Evolutionary conservation across 1,284 basidiomycete species (phyloP).

Genomic region (Trichosporon sp.): DNA sequence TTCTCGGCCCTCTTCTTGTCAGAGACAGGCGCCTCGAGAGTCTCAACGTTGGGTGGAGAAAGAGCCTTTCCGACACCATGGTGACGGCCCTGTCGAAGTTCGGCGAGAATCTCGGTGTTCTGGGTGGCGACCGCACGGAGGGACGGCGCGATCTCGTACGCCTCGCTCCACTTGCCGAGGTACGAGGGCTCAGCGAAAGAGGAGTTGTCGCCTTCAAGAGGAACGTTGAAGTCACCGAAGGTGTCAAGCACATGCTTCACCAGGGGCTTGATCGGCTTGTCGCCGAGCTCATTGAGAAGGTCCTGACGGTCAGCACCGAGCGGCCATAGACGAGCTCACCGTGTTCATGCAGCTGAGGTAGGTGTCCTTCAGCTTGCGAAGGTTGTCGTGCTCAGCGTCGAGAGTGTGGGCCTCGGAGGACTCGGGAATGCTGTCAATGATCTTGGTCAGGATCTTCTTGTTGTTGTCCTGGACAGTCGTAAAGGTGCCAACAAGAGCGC

Average conservation of each 20-base stretch:
- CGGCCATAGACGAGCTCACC: constrained; percentile 24
- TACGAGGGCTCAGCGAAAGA: constrained; percentile 23
- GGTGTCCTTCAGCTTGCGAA: constrained; percentile 72
- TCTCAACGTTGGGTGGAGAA: neutral
- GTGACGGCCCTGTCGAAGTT: neutral
- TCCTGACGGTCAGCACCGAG: constrained; percentile 28
- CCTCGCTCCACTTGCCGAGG: constrained; percentile 31
- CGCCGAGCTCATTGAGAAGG: constrained; percentile 50
- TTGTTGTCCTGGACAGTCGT: constrained; percentile 50
- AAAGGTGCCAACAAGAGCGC: constrained; percentile 58
- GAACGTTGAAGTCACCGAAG: constrained; percentile 41
- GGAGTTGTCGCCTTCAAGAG: constrained; percentile 20
- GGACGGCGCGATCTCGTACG: constrained; percentile 33
- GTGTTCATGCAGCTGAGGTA: constrained; percentile 83
- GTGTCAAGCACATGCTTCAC: constrained; percentile 45
- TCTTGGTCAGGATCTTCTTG: constrained; percentile 49
- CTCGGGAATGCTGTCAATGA: constrained; percentile 45
- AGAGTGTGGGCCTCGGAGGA: constrained; percentile 8
- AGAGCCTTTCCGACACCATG: neutral
- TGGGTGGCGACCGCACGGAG: constrained; percentile 24
- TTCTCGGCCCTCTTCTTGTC: constrained; percentile 25
- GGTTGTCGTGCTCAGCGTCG: constrained; percentile 60
- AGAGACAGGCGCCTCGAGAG: neutral
- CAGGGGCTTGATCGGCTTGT: constrained; percentile 51
- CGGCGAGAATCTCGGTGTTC: neutral